phyloP scores from a whole-genome alignment of 1,284 basidiomycete species.

The Mycena sp. region DNA sequence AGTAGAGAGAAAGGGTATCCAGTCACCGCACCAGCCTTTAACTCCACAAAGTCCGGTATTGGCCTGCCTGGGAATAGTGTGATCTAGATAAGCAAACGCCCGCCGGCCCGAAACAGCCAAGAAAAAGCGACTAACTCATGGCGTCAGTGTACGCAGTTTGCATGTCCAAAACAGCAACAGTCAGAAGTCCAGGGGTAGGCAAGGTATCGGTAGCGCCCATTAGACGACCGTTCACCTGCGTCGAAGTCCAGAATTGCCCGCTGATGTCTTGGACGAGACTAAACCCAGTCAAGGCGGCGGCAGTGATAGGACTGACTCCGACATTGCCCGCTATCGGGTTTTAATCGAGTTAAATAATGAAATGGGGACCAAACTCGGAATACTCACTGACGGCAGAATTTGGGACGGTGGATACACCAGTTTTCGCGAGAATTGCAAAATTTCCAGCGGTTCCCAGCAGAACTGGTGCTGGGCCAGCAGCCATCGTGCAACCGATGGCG shows the following conservation, averaged over 20 bases:
- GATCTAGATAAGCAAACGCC: background rate
- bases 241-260: too few relatives aligned
- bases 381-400: too few relatives aligned
- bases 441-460: constrained; percentile 5
- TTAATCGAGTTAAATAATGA: too few relatives aligned
- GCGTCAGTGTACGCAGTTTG: too few relatives aligned
- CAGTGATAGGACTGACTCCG: background rate
- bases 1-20: background rate
- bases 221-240: too few relatives aligned
- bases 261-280: constrained; percentile 15
- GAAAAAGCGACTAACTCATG: too few relatives aligned
- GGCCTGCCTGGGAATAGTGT: background rate
- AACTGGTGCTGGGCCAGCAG: too few relatives aligned
- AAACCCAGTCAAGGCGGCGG: constrained; percentile 10
- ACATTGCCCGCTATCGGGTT: too few relatives aligned
- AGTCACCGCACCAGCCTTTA: background rate
- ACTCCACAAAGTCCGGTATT: background rate
- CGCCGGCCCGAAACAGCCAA: background rate
- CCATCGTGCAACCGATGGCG: background rate
- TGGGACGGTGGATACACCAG: constrained; percentile 7
- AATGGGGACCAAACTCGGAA: too few relatives aligned
- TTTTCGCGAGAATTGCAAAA: constrained; percentile 8
- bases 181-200: too few relatives aligned
- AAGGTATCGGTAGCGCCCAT: too few relatives aligned
- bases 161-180: too few relatives aligned